Percentiles rank a stretch among this genome's conserved stretches.
These are phyloP conservation scores for Nicotiana tabacum DNA, from an alignment of 257 asterid genomes.

Conservation along the genomic window DNA sequence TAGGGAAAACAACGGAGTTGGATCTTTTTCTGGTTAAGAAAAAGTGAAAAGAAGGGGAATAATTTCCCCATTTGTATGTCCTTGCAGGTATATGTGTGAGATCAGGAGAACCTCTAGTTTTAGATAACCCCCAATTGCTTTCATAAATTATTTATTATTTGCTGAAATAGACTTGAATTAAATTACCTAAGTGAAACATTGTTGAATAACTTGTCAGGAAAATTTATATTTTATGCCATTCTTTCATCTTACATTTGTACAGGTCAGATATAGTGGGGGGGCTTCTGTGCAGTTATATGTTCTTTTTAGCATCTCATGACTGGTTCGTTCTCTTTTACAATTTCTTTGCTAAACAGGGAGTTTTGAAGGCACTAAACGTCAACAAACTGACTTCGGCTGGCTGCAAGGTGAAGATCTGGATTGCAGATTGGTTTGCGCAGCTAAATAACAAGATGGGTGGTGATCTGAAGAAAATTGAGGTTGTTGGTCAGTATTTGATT, in stretches of 20 bases:
- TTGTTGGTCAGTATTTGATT: constrained; percentile 68
- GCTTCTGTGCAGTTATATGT: background rate
- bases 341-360: constrained; percentile 49
- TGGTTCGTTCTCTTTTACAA: background rate
- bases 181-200: background rate
- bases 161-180: background rate
- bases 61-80: background rate
- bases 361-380: constrained; percentile 82
- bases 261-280: background rate
- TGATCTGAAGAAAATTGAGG: constrained; percentile 72
- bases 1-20: no score
- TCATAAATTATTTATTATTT: no score
- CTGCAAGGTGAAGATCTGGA: constrained; percentile 90
- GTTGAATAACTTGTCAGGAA: background rate
- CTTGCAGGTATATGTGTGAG: background rate
- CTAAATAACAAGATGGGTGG: constrained; percentile 89
- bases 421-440: constrained; percentile 95
- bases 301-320: background rate
- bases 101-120: background rate
- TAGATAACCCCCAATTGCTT: background rate
- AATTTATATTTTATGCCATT: background rate
- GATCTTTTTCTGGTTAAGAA: no score
- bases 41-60: background rate
- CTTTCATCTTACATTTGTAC: background rate
- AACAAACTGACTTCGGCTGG: constrained; percentile 81